Base-by-base conservation (phyloP, 768 basidiomycete species). In the Rhodotorula paludigena region DNA sequence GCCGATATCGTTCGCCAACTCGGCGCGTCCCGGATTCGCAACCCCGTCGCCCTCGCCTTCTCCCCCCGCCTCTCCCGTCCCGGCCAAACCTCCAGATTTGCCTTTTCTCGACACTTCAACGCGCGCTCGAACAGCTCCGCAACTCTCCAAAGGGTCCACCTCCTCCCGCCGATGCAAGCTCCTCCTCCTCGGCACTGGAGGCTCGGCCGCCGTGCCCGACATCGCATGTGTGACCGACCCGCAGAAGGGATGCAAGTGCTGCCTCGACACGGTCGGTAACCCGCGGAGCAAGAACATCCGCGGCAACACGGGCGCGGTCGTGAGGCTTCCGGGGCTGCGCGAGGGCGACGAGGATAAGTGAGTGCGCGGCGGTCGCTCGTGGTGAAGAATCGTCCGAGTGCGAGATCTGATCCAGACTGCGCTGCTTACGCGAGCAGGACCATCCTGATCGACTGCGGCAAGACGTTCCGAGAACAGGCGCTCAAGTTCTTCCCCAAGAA, bases 241-340 rank as follows among this genome's bases (percentile, higher is more conserved):
- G 21, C 80, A 76, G 18, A 78, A 79, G 39, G 80, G 80, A 44
- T 89, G 88, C 74, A 79, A 77, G 64, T 85, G 87, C 0, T 89
- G 89, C 74, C 78, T 86, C 54, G 86, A 87, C 42, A 85, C 88
- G 36, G 79, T 86, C 66, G 82, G 76, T 0, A 0, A 16, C n/a
- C 33, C 42, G 2, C 28, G 85, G 83, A 65, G 51, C 51, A 88
- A 85, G 78, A 93, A 93, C 71, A 83, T 86, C 33, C 79, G 92
- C 56, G 83, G 91, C 63, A 93, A 93, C 76, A 93, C 91, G 16
- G 87, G 88, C 63, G 85, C 82, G 21, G 83, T 86, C 3, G 71
- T 91, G 61, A 81, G 86, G 57, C 79, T 85, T 1, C 66, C 66
- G 45, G 58, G 47, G 11, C 16, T 4, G 48, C 21, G 33, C 15